Percentiles rank a stretch among this genome's conserved stretches.
Conservation (phyloP, 2,329 filamentous ascomycete species). For the Venturia asperata region DNA sequence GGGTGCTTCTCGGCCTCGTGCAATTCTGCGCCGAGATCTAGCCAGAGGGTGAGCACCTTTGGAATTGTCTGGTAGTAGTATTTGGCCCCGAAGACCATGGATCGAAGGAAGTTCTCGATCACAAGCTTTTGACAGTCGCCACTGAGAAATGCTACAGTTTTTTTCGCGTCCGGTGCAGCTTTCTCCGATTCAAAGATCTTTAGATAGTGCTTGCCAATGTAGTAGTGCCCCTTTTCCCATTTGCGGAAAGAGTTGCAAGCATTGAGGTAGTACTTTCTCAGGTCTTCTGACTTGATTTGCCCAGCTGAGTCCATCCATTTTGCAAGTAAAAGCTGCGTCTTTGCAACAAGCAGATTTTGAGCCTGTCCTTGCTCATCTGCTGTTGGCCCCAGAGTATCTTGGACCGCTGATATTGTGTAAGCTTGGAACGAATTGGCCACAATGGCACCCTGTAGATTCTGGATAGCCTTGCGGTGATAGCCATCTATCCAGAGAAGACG, state of each 20-base stretch:
- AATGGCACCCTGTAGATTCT: conserved; percentile 81
- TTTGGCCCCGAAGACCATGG: conserved; percentile 81
- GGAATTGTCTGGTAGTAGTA: conserved; percentile 94
- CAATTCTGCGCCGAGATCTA: conserved; percentile 76
- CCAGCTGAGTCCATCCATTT: conserved; percentile 97
- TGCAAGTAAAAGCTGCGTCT: conserved; percentile 80
- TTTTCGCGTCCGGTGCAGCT: conserved; percentile 64
- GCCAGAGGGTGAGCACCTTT: conserved; percentile 85
- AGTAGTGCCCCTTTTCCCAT: conserved; percentile 98
- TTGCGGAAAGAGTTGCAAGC: conserved; percentile 61
- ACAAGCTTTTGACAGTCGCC: conserved; percentile 84
- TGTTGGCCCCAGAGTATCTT: conserved; percentile 32
- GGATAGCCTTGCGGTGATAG: conserved; percentile 89
- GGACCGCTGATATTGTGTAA: conserved; percentile 28
- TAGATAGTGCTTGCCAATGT: conserved; percentile 93
- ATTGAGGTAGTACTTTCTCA: conserved; percentile 75
- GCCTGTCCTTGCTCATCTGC: conserved; percentile 31
- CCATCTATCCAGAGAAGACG: conserved; percentile 89
- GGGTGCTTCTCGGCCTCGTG: conserved; percentile 41
- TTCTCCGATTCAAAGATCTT: conserved; percentile 90
- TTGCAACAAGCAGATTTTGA: conserved; percentile 58
- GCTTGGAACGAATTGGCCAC: conserved; percentile 65
- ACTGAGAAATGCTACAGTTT: conserved; percentile 51
- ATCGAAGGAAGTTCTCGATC: conserved; percentile 87
- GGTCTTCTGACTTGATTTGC: conserved; percentile 74